Conservation (phyloP, 2,329 filamentous ascomycete genomes). For the Epichloe uncinata region DNA sequence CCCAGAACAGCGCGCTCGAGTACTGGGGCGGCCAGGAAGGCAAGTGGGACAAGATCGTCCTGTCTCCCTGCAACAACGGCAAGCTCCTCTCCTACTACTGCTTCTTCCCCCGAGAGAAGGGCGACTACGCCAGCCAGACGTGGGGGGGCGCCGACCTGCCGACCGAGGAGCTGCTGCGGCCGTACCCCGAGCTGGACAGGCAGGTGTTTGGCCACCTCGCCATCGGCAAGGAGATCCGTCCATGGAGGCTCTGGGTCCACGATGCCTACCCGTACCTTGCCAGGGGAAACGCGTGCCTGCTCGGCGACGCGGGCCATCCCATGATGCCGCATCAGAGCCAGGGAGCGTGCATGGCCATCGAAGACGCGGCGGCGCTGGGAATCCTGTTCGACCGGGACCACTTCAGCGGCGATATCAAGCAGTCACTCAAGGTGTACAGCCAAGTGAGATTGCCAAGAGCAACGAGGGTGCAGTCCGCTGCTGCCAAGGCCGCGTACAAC, state of each 20-base stretch:
- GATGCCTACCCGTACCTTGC: slow-evolving; percentile 44
- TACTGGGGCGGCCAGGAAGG: slow-evolving; percentile 56
- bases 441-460: slow-evolving; percentile 39
- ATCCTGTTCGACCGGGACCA: slow-evolving; percentile 40
- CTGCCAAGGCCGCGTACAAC: slow-evolving; percentile 44
- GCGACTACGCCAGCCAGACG: slow-evolving; percentile 46
- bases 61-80: slow-evolving; percentile 55
- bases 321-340: slow-evolving; percentile 57
- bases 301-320: slow-evolving; percentile 55
- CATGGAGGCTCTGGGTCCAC: slow-evolving; percentile 52
- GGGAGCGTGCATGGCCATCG: slow-evolving; percentile 53
- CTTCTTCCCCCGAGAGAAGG: slow-evolving; percentile 45
- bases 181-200: slow-evolving; percentile 45
- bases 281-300: slow-evolving; percentile 37
- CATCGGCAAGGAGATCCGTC: slow-evolving; percentile 49
- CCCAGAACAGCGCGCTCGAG: slow-evolving; percentile 45
- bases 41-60: slow-evolving; percentile 56
- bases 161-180: slow-evolving; percentile 44
- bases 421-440: slow-evolving; percentile 37
- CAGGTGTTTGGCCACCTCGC: slow-evolving; percentile 43
- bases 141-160: slow-evolving; percentile 46
- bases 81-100: slow-evolving; percentile 56
- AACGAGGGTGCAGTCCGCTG: slow-evolving; percentile 42
- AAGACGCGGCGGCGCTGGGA: slow-evolving; percentile 50
- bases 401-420: slow-evolving; percentile 32